Evolutionary conservation across 2,329 filamentous ascomycete species (phyloP), one percentile per base, ranked within the genome.

Genomic region (Hyphodiscus sp.): DNA sequence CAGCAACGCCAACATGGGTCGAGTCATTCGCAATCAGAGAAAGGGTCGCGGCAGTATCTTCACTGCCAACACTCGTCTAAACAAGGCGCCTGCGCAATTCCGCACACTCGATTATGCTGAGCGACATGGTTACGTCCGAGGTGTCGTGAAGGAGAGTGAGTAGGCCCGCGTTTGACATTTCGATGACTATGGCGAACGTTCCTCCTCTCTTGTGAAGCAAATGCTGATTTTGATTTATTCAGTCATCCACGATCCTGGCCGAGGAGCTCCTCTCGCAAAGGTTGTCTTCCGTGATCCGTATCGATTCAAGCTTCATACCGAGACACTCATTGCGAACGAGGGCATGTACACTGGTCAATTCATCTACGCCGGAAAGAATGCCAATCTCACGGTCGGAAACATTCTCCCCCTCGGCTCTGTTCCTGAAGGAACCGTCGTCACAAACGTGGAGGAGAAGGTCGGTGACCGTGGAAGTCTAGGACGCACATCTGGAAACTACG

Each of bases 321-420:
- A 99, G 87, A 99, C 94, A 68, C 96, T 99, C 87, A 99, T 99
- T 74, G 94, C 94, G 78, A 99, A 97, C 81, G 94, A 97, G 83
- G 94, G 94, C 81, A 96, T 97, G 91, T 99, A 97, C 89, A 96
- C 94, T 67, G 94, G 94, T 75, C 94, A 99, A 79, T 99, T 99
- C 85, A 91, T 99, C 87, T 99, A 99, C 80, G 94, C 92, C 74
- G 94, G 94, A 75, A 99, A 99, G 90, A 94, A 96, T 80, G 94
- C 94, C 70, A 82, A 87, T 66, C 85, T 99, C 72, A 97, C 89
- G 71, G 86, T 99, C 76, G 94, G 94, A 77, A 99, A 99, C 84
- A 79, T 99, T 73, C 89, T 99, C 62, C 94, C 94, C 65, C 85
- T 99, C 68, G 83, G 85, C 73, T 90, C 89, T 73, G 88, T 97